Percentiles rank a stretch among this genome's conserved stretches.
Evolutionary conservation across 495 filamentous ascomycete species (phyloP).

Genomic region (Podospora tetraspora): DNA sequence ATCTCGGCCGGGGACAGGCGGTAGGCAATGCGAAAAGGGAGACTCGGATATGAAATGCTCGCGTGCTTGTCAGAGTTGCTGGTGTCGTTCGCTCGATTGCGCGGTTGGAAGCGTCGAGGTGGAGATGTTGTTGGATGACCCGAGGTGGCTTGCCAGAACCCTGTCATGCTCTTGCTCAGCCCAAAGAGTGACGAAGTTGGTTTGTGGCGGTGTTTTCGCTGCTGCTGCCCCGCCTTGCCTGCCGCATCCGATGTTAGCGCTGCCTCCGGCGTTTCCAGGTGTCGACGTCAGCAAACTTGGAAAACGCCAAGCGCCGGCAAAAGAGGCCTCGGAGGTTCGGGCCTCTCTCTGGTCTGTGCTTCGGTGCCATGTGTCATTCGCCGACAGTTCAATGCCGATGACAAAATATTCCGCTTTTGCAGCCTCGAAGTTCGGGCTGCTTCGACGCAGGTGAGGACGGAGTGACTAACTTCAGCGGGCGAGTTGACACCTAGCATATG

Average conservation of each 20-base stretch:
- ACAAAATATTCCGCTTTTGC: not conserved
- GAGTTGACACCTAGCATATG: not conserved
- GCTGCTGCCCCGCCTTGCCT: not conserved
- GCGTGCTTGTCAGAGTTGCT: not conserved
- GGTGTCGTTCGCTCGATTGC: constrained; percentile 8
- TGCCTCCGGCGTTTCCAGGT: not conserved
- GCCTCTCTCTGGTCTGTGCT: not conserved
- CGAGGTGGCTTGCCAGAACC: not conserved
- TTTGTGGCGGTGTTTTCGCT: constrained; percentile 24
- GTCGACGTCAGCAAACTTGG: not conserved
- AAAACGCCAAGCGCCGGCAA: not conserved
- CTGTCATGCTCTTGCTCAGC: not conserved
- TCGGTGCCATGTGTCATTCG: not conserved
- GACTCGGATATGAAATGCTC: not conserved
- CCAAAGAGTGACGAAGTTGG: constrained; percentile 22
- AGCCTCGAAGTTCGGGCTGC: not conserved
- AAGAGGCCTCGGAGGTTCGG: not conserved
- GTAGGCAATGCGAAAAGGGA: not conserved
- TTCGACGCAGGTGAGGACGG: not conserved
- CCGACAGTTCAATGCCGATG: not conserved
- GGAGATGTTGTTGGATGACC: not conserved
- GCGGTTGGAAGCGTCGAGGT: not conserved
- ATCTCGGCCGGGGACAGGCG: not conserved
- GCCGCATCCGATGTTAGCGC: not conserved
- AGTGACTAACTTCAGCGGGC: not conserved